These are phyloP conservation scores for Capsicum rhomboideum DNA, from an alignment of 257 asterid species.

Conservation along the genomic window DNA sequence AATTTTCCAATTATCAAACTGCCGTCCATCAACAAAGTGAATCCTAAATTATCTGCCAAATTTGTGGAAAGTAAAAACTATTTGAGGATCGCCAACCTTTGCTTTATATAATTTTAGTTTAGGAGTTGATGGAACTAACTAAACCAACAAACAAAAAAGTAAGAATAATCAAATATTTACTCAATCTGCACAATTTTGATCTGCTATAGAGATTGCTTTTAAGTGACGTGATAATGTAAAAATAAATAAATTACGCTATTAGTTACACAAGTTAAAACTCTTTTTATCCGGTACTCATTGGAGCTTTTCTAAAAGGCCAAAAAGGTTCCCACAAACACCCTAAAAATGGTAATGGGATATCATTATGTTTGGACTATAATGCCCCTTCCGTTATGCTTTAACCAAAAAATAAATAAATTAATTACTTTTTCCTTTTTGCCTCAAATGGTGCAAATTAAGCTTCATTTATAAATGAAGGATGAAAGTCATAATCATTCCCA, in stretches of 20 bases:
- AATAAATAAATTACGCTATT: no score
- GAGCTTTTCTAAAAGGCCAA: not conserved
- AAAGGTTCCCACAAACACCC: not conserved
- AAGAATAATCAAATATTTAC: no score
- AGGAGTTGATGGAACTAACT: not conserved
- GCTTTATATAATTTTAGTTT: no score
- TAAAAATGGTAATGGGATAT: not conserved
- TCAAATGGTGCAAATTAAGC: not conserved
- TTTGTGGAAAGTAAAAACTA: not conserved
- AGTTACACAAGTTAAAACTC: not conserved
- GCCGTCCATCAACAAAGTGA: not conserved
- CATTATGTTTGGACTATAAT: not conserved
- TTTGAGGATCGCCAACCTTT: not conserved
- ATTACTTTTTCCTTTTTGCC: not conserved
- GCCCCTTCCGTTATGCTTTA: not conserved
- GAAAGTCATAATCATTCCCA: not conserved
- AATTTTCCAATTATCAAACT: not conserved
- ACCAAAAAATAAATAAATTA: not conserved
- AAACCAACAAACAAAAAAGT: no score
- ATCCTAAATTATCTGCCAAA: not conserved
- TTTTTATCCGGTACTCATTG: not conserved
- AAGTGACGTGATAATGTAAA: not conserved
- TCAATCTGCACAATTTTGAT: not conserved
- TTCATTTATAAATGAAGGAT: not conserved
- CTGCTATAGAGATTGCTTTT: not conserved